Percentiles rank a stretch among this genome's conserved stretches.
These are phyloP conservation scores for Colletotrichum orbiculare DNA, from an alignment of 2,329 filamentous ascomycete genomes.

Conservation along the genomic window DNA sequence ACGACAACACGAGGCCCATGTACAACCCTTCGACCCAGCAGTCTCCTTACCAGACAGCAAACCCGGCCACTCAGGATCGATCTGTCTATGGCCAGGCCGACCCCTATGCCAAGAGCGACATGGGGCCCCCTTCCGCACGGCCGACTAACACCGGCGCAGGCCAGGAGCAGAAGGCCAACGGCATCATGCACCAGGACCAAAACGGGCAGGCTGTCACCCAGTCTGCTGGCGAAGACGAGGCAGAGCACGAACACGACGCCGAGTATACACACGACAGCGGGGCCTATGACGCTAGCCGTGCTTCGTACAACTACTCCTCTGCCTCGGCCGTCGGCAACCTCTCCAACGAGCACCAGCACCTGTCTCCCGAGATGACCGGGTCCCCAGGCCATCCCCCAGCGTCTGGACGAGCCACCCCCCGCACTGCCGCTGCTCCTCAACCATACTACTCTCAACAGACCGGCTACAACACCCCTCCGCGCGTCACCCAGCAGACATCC, in stretches of 20 bases:
- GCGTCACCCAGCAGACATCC: conserved; percentile 71
- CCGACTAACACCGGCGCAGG: conserved; percentile 67
- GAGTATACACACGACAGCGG: conserved; percentile 90
- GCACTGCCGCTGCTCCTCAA: conserved; percentile 78
- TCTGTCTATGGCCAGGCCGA: conserved; percentile 74
- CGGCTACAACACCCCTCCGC: conserved; percentile 84
- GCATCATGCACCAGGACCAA: conserved; percentile 68
- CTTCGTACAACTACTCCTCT: conserved; percentile 79
- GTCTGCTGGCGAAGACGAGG: conserved; percentile 70
- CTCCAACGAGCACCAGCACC: conserved; percentile 77
- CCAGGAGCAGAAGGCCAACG: conserved; percentile 74
- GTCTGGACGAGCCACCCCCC: conserved; percentile 86
- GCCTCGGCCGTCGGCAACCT: conserved; percentile 74
- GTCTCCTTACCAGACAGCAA: conserved; percentile 75
- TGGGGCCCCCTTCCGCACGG: conserved; percentile 82
- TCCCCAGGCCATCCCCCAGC: conserved; percentile 83
- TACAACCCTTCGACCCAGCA: conserved; percentile 80
- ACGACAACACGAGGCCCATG: conserved; percentile 81
- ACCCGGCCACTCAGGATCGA: conserved; percentile 68
- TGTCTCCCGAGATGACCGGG: conserved; percentile 84
- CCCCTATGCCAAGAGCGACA: conserved; percentile 84
- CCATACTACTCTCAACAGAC: conserved; percentile 76
- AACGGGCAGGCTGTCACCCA: conserved; percentile 66
- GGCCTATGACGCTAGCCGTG: conserved; percentile 77
- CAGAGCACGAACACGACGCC: conserved; percentile 79